Base-by-base conservation (phyloP, 345 rosid species). In the Populus alba region DNA sequence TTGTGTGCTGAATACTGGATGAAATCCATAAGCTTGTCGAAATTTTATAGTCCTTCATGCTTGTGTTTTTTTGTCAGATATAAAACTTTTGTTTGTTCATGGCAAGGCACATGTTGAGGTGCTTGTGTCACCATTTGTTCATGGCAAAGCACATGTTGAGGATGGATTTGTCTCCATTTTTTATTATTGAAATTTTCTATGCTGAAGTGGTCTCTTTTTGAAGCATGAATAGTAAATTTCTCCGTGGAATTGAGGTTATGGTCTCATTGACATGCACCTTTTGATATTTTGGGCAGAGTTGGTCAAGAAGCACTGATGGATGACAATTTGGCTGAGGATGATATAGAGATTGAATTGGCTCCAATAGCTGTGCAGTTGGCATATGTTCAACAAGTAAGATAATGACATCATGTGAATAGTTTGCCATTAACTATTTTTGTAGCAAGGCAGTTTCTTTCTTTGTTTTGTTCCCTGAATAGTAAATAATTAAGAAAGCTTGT, bases 301-400 rank as follows among this genome's bases (percentile, higher is more conserved):
- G 98, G 99, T 80, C 97, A 94, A 87, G 98, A 94, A 85, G 81
- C 86, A 61, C 90, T 96, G 49, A 86, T 95, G 66, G 97, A 94
- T 1, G 97, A 94, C 4, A 87, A 87, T 76, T 85, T 80, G 76
- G 92, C 90, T 76, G 97, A 94, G 73, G 97, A 92, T 77, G 95
- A 86, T 33, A 89, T 94, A 74, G 99, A 96, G 86, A 86, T 74
- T 78, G 99, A 96, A 91, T 80, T 96, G 78, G 89, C 97, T 78
- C 99, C 97, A 38, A 89, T 96, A 59, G 59, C 88, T 74, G 99
- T 92, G 66, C 99, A 96, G 63, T 77, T 96, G 85, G 97, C 97
- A 75, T 92, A 92, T 83, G 95, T 91, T 72, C 92, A 89, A 80
- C 98, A 91, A 96, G 99, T 95, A 84, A 51, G 68, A 66, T 55